Evolutionary conservation across 2,329 filamentous ascomycete species (phyloP).

Genomic region (Penicillium occitanis): DNA sequence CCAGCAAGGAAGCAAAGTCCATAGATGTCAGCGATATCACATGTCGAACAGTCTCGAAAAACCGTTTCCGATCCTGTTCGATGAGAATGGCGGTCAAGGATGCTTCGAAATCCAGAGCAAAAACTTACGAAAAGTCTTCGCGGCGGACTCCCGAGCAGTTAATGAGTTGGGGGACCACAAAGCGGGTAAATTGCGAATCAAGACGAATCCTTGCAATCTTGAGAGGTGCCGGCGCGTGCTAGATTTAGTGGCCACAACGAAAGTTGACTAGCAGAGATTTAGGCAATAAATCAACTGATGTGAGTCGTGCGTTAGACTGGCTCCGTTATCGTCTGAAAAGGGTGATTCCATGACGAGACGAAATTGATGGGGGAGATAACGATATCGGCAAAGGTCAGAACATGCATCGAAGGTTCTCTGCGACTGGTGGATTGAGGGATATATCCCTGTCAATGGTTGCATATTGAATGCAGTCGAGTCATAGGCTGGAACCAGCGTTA

Average conservation of each 20-base stretch:
- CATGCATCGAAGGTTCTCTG: conserved; percentile 14
- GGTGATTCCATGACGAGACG: not conserved
- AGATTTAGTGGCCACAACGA: conserved; percentile 13
- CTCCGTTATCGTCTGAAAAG: conserved; percentile 13
- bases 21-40: conserved; percentile 19
- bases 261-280: not conserved
- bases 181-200: conserved; percentile 20
- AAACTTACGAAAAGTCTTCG: conserved; percentile 14
- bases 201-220: conserved; percentile 17
- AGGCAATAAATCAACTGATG: not conserved
- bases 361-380: conserved; percentile 16
- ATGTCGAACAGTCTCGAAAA: conserved; percentile 5
- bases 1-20: not conserved
- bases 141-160: not conserved
- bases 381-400: conserved; percentile 17
- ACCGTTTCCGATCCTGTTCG: conserved; percentile 6
- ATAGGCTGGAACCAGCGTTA: conserved; percentile 11
- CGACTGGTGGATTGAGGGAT: conserved; percentile 18
- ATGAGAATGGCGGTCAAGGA: conserved; percentile 21
- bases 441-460: conserved; percentile 19
- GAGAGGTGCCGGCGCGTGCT: conserved; percentile 13
- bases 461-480: conserved; percentile 6
- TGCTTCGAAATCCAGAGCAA: not conserved
- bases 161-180: conserved; percentile 16
- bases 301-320: conserved; percentile 6